phyloP scores from a whole-genome alignment of 169 alveolate genomes.

The Plasmodium ovale region DNA sequence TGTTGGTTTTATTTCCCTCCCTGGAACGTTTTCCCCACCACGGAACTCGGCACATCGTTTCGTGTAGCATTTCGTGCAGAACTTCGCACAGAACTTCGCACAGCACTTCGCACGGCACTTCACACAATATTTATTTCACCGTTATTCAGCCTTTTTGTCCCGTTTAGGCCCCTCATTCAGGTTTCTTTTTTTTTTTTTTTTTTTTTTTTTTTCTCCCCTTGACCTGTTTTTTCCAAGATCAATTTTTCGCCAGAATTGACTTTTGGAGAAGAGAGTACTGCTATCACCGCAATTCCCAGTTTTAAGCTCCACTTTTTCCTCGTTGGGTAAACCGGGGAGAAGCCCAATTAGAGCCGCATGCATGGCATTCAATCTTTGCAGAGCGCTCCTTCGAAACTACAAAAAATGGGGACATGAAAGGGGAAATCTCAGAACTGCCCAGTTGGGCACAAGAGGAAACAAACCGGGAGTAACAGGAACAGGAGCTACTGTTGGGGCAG shows the following conservation, averaged over 20 bases:
- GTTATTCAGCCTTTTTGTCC: background rate
- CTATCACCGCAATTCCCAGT: too few species aligned
- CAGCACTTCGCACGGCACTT: too few species aligned
- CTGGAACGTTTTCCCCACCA: too few species aligned
- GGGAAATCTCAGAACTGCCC: background rate
- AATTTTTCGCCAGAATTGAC: background rate
- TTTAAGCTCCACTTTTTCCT: too few species aligned
- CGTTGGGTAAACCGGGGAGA: too few species aligned
- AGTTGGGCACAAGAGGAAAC: background rate
- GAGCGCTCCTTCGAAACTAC: background rate
- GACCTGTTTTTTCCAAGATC: too few species aligned
- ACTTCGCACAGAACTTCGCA: too few species aligned
- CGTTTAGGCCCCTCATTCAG: too few species aligned
- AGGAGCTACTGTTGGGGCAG: too few species aligned
- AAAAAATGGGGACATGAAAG: background rate
- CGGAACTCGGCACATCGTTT: too few species aligned
- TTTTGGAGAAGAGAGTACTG: background rate
- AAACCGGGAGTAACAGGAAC: background rate
- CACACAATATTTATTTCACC: background rate
- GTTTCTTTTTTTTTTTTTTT: slow-evolving; percentile 2
- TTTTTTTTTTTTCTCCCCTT: background rate
- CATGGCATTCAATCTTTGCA: background rate
- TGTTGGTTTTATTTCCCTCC: too few species aligned
- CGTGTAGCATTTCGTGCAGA: too few species aligned
- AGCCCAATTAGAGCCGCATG: background rate